Base-by-base conservation (phyloP, 306 rosid genomes). In the Erythrophleum fordii region DNA sequence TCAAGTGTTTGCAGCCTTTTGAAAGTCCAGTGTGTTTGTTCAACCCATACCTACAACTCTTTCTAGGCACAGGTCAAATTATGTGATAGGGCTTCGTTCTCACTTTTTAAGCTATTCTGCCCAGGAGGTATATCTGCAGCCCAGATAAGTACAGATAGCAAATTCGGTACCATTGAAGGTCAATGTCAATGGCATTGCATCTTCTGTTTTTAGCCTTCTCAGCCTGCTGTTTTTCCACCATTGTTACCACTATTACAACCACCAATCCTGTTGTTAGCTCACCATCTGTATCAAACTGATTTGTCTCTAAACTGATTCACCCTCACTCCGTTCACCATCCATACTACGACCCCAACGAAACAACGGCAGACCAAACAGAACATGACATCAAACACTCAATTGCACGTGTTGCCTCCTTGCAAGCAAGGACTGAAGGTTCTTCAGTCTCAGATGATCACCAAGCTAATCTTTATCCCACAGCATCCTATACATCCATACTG, bases 301-400 rank as follows among this genome's bases (percentile, higher is more conserved):
- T 85, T 56, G 69, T 86, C 42, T 64, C 89, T 26, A 82, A 76
- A 52, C 80, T 82, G 59, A 82, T 82, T 13, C 86, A 82, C 49
- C 77, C 11, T 4, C 23, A 23, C 25, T 82, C 86, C 11, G 52
- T 79, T 79, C 84, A 20, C 53, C 86, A 86, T 58, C 84, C 84
- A 34, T 23, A 1, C 65, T 82, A 79, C 51, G 71, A 86, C 35
- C 64, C 77, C 48, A 72, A 65, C 4, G 80, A 71, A 79, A 82
- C 77, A 52, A 61, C 70, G 46, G 26, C 70, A 76, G 89, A 82
- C 17, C 14, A 39, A 52, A 65, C 76, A 22, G 61, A 82, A 76
- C 82, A 26, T 34, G 84, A 86, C 7, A 82, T 79, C 42, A 46
- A 82, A 22, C 56, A 77, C 46, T 68, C 87, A 6, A 1, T 52